Evolutionary conservation across 495 filamentous ascomycete species (phyloP), one percentile per base, ranked within the genome.

Genomic region (Penicillium lividum): DNA sequence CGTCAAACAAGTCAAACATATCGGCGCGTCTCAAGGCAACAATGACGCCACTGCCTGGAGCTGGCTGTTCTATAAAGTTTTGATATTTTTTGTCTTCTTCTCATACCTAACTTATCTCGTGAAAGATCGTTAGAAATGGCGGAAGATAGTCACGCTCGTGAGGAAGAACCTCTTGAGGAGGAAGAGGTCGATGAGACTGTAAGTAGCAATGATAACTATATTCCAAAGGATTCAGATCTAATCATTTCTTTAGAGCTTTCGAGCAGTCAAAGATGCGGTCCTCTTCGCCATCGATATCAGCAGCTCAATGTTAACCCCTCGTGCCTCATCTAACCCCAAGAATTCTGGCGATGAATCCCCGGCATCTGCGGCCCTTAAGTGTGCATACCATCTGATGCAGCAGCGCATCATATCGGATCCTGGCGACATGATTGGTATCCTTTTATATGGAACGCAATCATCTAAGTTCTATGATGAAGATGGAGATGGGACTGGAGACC

Each of bases 351-450:
- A 77, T 58, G 89, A 91, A 62, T 86, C 85, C 22, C 85, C 93
- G 2, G 77, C 86, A 2, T 81, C 85, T 3, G 93, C 95, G 16
- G 93, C 95, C 7, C 79, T 99, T 28, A 96, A 96, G 78, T 97
- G 92, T 67, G 93, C 95, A 53, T 95, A 96, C 64, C 83, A 89
- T 53, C 81, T 99, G 53, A 97, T 98, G 88, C 93, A 97, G 74
- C 93, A 97, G 73, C 88, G 95, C 56, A 97, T 99, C 64, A 97
- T 99, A 66, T 92, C 92, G 3, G 93, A 93, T 60, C 95, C 95
- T 0, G 91, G 87, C 67, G 94, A 98, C 63, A 96, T 97, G 93
- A 97, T 99, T 78, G 93, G 93, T 4, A 88, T 99, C 8, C 70
- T 99, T n/a, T 82, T 99, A 7, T 98, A 94, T 60, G 92, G 92